Base-by-base conservation (phyloP, 495 filamentous ascomycete genomes). In the Neurospora sp. region DNA sequence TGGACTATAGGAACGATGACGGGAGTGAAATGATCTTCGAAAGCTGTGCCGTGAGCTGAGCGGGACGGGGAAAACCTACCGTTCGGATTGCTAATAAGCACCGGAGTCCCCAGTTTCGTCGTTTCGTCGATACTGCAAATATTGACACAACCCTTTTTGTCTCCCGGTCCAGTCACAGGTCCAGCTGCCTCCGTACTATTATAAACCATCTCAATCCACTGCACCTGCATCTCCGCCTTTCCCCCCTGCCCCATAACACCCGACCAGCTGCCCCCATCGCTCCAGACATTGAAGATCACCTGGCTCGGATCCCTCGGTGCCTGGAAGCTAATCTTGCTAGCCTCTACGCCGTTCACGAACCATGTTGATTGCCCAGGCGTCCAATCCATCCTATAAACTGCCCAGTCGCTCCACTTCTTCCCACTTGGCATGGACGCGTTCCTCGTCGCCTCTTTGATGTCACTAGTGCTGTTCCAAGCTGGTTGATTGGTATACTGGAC, bases 401-500 rank as follows among this genome's bases (percentile, higher is more conserved):
- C 85, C 91, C 91, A 94, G 4, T 86, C 77, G 27, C 86, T 88
- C 90, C 90, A 92, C 40, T 84, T 82, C 22, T 85, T 71, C 8
- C 76, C 76, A 16, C 76, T 72, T 8, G 86, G 84, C 27, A 85
- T 81, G 35, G 81, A 83, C 17, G 78, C 78, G 75, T 86, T 86
- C 6, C 79, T 77, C 4, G 83, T 86, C 4, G 86, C 81, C 37
- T 82, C 81, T 16, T 80, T 74, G 12, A 87, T 82, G 65, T 86
- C 81, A 20, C 85, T 84, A 4, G 78, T 74, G 35, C 75, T 69
- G 73, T 78, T 83, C 75, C 80, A 83, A 27, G 82, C 85, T 0
- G 92, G 92, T 76, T 94, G 92, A 75, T 94, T 94, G 31, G 91
- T 92, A 79, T 91, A 93, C 75, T 89, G 89, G 31, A 91, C 83